These are phyloP conservation scores for Persicaria tinctoria DNA, from an alignment of 148 eudicot genomes.

Conservation along the genomic window DNA sequence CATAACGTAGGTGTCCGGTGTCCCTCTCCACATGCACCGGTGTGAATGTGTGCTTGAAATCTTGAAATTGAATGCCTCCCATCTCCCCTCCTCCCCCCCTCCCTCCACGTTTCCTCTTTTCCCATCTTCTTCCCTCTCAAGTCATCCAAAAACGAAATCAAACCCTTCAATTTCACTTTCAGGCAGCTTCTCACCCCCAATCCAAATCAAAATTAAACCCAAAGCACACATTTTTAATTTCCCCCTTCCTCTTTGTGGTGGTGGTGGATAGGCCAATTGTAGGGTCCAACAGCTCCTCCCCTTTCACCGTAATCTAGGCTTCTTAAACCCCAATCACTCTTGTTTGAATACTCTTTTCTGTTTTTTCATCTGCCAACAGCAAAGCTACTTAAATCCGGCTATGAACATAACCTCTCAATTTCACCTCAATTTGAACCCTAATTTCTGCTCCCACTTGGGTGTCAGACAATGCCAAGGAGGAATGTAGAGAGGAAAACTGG, in stretches of 20 bases:
- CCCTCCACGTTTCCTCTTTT: background rate
- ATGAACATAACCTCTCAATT: conserved; percentile 9
- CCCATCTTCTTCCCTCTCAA: background rate
- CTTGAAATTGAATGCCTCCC: background rate
- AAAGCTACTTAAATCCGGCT: background rate
- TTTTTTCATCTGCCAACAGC: background rate
- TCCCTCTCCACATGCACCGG: conserved; percentile 7
- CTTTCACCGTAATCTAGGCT: conserved; percentile 10
- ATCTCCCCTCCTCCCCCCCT: background rate
- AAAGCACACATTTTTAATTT: conserved; percentile 4
- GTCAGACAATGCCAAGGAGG: conserved; percentile 30
- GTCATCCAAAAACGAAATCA: background rate
- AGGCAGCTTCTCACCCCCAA: background rate
- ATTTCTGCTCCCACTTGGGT: background rate
- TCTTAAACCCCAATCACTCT: background rate
- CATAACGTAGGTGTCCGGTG: background rate
- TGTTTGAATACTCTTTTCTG: background rate
- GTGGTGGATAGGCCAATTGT: conserved; percentile 1
- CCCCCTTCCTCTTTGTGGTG: background rate
- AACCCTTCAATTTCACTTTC: background rate
- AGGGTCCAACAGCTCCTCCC: conserved; percentile 6
- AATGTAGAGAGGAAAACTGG: conserved; percentile 20
- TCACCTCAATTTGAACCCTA: background rate
- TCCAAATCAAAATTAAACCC: background rate
- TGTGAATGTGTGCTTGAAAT: background rate